Base-by-base conservation (phyloP, 2,329 filamentous ascomycete species). In the Penicillium sp. region DNA sequence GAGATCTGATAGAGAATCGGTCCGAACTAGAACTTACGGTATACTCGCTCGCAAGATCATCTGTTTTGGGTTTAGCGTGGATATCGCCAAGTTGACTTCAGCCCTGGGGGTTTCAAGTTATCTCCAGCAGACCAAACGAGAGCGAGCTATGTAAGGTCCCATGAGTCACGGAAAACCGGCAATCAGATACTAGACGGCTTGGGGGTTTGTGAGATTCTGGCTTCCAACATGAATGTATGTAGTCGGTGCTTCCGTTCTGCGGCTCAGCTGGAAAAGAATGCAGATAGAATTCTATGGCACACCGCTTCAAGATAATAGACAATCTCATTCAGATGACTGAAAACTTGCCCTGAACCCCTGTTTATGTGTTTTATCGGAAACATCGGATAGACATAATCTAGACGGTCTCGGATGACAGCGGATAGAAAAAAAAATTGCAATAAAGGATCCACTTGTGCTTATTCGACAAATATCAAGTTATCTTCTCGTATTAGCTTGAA, bases 61-160 rank as follows among this genome's bases (percentile, higher is more conserved):
- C 67, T 58, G 19, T 25, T 59, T 59, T 37, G n/a, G 66, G 66
- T 64, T 68, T 69, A 70, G 67, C 47, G 55, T 25, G 14, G 41
- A 47, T 42, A 5, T 28, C 26, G 50, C 50, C 51, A 36, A 49
- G 44, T 35, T 43, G 17, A 31, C 30, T 17, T 53, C 51, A 42
- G 49, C 49, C 40, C 31, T 46, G 16, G 36, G n/a, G 25, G 16
- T 1, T 25, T 25, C 17, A 5, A 35, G 33, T 43, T 43, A 49
- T 50, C 44, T 49, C 51, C 51, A 44, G n/a, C 9, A 33, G 28
- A n/a, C 28, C 42, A 31, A 45, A 33, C 17, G 14, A 4, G 12
- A 5, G n/a, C 28, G n/a, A n/a, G n/a, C n/a, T n/a, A n/a, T n/a
- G n/a, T n/a, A 46, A 47, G 22, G 10, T 17, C 44, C 12, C 14